A percentile compares a stretch with the other conserved stretches of the same genome.
These are phyloP conservation scores for Candida oleophila DNA, from an alignment of 805 yeast genomes.

Conservation along the genomic window DNA sequence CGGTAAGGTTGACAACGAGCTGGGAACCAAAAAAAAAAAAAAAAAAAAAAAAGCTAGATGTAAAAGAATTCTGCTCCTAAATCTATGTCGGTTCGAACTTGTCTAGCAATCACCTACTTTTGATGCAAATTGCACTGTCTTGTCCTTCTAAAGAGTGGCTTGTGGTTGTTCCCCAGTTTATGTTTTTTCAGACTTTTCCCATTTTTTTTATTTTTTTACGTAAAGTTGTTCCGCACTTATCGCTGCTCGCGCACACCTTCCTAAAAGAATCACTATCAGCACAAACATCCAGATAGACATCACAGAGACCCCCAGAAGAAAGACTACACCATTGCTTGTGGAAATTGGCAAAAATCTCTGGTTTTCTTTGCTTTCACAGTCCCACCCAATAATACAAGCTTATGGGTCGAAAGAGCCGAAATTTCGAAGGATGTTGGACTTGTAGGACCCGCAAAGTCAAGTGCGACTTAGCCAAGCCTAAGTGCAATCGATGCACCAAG, in stretches of 20 bases:
- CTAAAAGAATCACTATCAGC: neutral
- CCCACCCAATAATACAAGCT: neutral
- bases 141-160: too few species aligned
- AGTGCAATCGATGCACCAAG: slow-evolving; percentile 46
- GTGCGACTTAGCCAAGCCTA: slow-evolving; percentile 49
- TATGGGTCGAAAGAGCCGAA: slow-evolving; percentile 28
- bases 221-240: neutral
- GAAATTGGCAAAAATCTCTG: too few species aligned
- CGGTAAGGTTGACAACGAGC: too few species aligned
- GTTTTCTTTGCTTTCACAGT: neutral
- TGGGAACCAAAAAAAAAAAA: neutral
- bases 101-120: too few species aligned
- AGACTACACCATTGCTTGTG: too few species aligned
- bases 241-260: neutral
- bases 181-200: neutral
- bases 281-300: neutral
- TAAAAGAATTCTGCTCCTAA: too few species aligned
- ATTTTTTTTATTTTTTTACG: too few species aligned
- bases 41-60: too few species aligned
- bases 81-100: too few species aligned
- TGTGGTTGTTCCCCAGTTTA: too few species aligned
- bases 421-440: slow-evolving; percentile 56
- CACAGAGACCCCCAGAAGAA: neutral
- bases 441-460: slow-evolving; percentile 53
- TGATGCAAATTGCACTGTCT: too few species aligned